Percentiles rank a stretch among this genome's conserved stretches.
Evolutionary conservation across 441 rosid genomes (phyloP).

Genomic region (Eruca vesicaria): DNA sequence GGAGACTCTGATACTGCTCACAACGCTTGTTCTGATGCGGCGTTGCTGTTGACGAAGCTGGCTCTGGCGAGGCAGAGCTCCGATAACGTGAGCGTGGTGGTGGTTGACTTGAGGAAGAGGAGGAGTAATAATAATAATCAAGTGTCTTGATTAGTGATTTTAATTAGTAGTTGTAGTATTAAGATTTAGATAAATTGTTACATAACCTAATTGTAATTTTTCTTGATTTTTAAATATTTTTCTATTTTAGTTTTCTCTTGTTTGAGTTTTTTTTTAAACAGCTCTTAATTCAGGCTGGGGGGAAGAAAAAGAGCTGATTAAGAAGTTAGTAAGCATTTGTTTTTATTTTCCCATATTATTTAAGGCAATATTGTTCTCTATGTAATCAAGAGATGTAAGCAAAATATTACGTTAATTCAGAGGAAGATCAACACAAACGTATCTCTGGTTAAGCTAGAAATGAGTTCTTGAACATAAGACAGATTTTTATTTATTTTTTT

Average conservation of each 20-base stretch:
- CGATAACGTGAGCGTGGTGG: slow-evolving; percentile 83
- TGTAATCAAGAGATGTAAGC: background rate
- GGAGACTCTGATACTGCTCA: slow-evolving; percentile 29
- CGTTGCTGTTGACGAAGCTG: slow-evolving; percentile 65
- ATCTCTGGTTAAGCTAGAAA: background rate
- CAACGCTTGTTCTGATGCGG: slow-evolving; percentile 77
- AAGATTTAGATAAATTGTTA: slow-evolving; percentile 19
- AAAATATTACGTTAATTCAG: background rate
- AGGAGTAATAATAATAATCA: background rate
- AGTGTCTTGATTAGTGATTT: background rate
- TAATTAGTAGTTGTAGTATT: background rate
- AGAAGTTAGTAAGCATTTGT: background rate
- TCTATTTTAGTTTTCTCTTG: background rate
- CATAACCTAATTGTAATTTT: slow-evolving; percentile 33
- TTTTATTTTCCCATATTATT: background rate
- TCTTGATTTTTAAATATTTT: background rate
- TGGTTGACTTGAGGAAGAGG: slow-evolving; percentile 67
- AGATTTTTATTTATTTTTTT: too few species aligned
- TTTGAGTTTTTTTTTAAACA: background rate
- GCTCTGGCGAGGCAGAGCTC: slow-evolving; percentile 71
- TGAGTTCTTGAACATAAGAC: background rate
- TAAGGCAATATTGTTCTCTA: background rate
- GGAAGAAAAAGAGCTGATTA: slow-evolving; percentile 8
- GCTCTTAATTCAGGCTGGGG: slow-evolving; percentile 22
- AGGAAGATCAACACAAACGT: background rate